These are phyloP conservation scores for Suillus discolor DNA, from an alignment of 768 basidiomycete genomes.

Conservation along the genomic window DNA sequence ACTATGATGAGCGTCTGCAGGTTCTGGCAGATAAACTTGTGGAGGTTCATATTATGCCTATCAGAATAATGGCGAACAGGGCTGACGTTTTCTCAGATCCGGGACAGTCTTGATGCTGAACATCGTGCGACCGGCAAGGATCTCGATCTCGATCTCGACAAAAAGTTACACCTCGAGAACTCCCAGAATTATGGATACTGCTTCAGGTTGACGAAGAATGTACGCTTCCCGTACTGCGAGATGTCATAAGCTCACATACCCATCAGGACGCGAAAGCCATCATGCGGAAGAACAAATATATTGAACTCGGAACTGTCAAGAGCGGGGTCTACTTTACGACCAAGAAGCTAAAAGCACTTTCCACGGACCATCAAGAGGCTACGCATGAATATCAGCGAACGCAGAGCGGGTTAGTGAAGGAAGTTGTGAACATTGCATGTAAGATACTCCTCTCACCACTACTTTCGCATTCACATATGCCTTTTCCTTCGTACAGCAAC, in stretches of 20 bases:
- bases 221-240: constrained; percentile 27
- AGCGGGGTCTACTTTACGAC: constrained; percentile 91
- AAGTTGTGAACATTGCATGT: constrained; percentile 93
- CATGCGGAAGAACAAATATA: constrained; percentile 65
- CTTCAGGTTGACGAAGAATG: constrained; percentile 90
- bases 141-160: constrained; percentile 82
- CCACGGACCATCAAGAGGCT: constrained; percentile 70
- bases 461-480: neutral
- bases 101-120: constrained; percentile 83
- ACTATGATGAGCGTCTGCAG: constrained; percentile 80
- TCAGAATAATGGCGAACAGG: neutral
- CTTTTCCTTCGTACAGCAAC: constrained; percentile 59
- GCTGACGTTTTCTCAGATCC: constrained; percentile 40
- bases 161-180: constrained; percentile 95
- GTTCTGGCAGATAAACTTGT: constrained; percentile 68
- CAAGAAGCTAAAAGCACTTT: constrained; percentile 63
- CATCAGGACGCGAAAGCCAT: constrained; percentile 79
- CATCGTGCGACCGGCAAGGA: constrained; percentile 71
- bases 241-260: constrained; percentile 1
- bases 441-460: constrained; percentile 26
- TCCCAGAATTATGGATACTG: constrained; percentile 89
- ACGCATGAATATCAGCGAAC: constrained; percentile 71
- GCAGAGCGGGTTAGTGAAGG: constrained; percentile 84
- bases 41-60: constrained; percentile 38
- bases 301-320: constrained; percentile 84